Conservation (phyloP, 116 monocot species). For the Zostera marina region DNA sequence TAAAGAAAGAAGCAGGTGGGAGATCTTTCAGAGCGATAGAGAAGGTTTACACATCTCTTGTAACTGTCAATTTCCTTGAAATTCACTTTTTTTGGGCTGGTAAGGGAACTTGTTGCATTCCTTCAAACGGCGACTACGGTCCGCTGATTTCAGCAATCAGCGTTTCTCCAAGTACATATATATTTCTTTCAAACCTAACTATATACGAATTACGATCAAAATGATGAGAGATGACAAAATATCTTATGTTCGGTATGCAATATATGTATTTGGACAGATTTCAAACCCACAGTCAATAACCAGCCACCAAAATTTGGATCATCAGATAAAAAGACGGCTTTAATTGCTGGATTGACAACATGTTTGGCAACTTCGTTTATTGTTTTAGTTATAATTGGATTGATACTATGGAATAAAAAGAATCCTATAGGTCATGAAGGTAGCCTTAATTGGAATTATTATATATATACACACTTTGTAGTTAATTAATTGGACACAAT, state of each 20-base stretch:
- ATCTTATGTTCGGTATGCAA: neutral
- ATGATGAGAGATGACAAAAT: no score
- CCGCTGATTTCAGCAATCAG: slow-evolving; percentile 9
- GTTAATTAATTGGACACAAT: no score
- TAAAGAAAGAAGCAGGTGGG: slow-evolving; percentile 12
- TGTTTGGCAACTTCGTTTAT: slow-evolving; percentile 3
- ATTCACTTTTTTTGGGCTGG: slow-evolving; percentile 12
- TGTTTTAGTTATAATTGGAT: neutral
- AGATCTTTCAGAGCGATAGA: slow-evolving; percentile 6
- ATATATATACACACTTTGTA: no score
- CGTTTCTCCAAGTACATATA: slow-evolving; percentile 8
- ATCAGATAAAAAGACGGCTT: neutral
- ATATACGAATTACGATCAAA: no score
- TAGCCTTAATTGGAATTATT: neutral
- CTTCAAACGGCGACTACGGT: neutral
- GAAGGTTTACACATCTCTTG: slow-evolving; percentile 4
- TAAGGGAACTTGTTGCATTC: slow-evolving; percentile 10
- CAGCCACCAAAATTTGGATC: slow-evolving; percentile 1
- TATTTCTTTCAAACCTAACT: no score
- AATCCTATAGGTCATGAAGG: neutral
- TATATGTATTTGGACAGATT: no score
- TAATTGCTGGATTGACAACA: slow-evolving; percentile 2
- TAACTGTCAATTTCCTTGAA: slow-evolving; percentile 11
- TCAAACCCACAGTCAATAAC: slow-evolving; percentile 10
- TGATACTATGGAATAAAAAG: neutral